These are phyloP conservation scores for Moringa oleifera DNA, from an alignment of 345 rosid species.

Conservation along the genomic window DNA sequence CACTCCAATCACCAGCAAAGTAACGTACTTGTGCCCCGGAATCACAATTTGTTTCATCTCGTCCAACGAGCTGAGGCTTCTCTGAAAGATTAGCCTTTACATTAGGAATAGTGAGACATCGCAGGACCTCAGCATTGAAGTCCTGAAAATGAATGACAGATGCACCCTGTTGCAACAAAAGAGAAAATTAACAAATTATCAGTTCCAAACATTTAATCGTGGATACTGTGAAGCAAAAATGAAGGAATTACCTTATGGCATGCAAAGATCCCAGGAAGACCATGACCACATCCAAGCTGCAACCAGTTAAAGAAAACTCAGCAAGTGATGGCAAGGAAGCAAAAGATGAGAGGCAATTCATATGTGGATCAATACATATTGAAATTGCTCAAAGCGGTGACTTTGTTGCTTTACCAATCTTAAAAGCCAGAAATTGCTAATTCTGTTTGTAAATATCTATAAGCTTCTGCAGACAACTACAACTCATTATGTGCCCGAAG, in stretches of 20 bases:
- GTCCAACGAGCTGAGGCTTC: slow-evolving; percentile 15
- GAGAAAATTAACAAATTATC: slow-evolving; percentile 7
- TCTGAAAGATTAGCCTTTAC: slow-evolving; percentile 43
- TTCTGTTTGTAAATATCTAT: no score
- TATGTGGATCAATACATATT: not conserved
- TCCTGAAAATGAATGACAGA: slow-evolving; percentile 72
- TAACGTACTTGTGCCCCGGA: slow-evolving; percentile 34
- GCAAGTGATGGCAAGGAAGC: slow-evolving; percentile 4
- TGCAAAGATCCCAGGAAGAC: slow-evolving; percentile 80
- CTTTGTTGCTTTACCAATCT: no score
- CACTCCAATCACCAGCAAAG: slow-evolving; percentile 91
- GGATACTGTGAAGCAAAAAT: slow-evolving; percentile 3
- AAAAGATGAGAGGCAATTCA: not conserved
- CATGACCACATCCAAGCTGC: slow-evolving; percentile 98
- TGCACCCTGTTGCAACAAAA: slow-evolving; percentile 53
- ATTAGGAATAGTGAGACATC: slow-evolving; percentile 78
- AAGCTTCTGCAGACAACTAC: no score
- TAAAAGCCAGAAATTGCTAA: no score
- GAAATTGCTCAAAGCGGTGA: not conserved
- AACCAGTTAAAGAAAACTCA: slow-evolving; percentile 20
- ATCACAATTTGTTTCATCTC: slow-evolving; percentile 14
- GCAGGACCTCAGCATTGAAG: slow-evolving; percentile 86
- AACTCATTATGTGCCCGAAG: no score
- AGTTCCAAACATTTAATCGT: slow-evolving; percentile 6
- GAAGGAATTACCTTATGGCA: slow-evolving; percentile 58